phyloP scores from a whole-genome alignment of 805 yeast genomes.

The Candida awuae region DNA sequence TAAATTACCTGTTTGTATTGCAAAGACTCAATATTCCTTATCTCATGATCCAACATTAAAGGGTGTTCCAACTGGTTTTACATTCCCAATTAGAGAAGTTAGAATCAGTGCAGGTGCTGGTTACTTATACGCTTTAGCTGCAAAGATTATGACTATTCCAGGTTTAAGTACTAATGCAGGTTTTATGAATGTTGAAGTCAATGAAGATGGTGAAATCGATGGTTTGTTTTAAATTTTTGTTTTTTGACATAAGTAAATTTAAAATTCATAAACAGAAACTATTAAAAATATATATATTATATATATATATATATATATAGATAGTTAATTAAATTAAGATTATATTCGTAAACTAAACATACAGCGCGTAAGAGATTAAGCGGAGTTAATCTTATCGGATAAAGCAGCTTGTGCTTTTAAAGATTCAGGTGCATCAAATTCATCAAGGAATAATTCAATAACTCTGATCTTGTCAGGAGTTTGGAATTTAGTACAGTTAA shows the following conservation, averaged over 20 bases:
- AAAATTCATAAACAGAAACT: not conserved
- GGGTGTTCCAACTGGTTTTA: constrained; percentile 77
- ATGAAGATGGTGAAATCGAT: constrained; percentile 73
- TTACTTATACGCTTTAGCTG: constrained; percentile 76
- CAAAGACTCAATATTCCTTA: constrained; percentile 78
- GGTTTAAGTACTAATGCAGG: constrained; percentile 83
- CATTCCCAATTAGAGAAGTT: constrained; percentile 74
- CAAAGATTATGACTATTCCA: constrained; percentile 80
- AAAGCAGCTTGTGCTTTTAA: constrained; percentile 62
- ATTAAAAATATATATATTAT: not conserved
- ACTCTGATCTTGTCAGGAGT: constrained; percentile 53
- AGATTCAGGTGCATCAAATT: constrained; percentile 61
- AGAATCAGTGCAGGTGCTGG: constrained; percentile 86
- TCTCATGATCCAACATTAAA: constrained; percentile 77
- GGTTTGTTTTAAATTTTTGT: constrained; percentile 51
- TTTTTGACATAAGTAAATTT: not conserved
- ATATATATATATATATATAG: not conserved
- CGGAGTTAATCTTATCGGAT: constrained; percentile 28
- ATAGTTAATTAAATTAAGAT: not conserved
- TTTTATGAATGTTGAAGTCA: constrained; percentile 78
- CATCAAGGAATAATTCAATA: constrained; percentile 60
- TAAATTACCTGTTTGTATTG: constrained; percentile 73
- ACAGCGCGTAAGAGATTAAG: not conserved
- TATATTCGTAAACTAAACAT: not conserved
- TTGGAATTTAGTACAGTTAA: constrained; percentile 40